These are phyloP conservation scores for Haplosporangium sp. DNA, from an alignment of 371 early-diverging fungal genomes.

Conservation along the genomic window DNA sequence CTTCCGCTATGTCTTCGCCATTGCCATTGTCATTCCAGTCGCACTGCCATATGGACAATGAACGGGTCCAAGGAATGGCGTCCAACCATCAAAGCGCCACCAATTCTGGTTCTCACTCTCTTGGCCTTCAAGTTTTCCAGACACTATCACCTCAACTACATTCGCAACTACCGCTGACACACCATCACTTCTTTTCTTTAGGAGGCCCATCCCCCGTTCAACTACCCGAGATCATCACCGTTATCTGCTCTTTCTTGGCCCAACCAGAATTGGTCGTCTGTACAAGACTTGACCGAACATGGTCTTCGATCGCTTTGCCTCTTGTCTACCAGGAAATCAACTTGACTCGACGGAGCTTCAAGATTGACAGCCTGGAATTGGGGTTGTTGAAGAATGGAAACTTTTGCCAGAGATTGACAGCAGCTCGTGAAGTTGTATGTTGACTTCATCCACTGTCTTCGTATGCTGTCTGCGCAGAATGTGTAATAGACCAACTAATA, in stretches of 20 bases:
- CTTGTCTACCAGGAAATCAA: slow-evolving; percentile 23
- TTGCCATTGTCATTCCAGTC: no score
- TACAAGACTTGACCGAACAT: slow-evolving; percentile 11
- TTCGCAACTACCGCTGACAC: not conserved
- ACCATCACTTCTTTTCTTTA: not conserved
- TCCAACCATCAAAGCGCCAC: no score
- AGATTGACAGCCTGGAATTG: slow-evolving; percentile 28
- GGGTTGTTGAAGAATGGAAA: slow-evolving; percentile 20
- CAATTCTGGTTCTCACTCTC: no score
- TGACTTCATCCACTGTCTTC: not conserved
- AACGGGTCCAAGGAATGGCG: no score
- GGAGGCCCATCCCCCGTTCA: slow-evolving; percentile 11
- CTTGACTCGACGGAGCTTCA: slow-evolving; percentile 12
- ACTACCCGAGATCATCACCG: slow-evolving; percentile 24
- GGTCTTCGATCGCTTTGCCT: slow-evolving; percentile 16
- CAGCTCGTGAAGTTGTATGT: slow-evolving; percentile 29
- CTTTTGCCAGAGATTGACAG: slow-evolving; percentile 8
- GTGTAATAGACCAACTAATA: not conserved
- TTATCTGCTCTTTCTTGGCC: slow-evolving; percentile 15
- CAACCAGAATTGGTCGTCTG: slow-evolving; percentile 12
- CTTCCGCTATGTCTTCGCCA: no score
- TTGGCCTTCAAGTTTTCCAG: no score
- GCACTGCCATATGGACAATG: no score
- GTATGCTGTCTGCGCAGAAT: no score
- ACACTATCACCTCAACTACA: not conserved